Evolutionary conservation across 305 asterid species (phyloP).

Genomic region (Stenogyne calaminthoides): DNA sequence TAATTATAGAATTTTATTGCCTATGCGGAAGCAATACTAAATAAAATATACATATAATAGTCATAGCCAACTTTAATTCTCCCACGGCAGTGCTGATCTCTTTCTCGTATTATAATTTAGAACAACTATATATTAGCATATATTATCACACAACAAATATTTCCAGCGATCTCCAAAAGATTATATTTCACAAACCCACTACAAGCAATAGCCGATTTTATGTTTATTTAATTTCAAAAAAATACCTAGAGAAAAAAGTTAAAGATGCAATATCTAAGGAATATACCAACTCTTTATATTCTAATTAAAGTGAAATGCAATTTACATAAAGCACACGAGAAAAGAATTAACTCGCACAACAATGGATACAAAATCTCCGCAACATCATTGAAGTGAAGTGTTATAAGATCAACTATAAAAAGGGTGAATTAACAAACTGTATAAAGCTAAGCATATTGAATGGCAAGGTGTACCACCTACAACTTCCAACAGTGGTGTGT

Average conservation of each 20-base stretch:
- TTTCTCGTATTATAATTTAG: background rate
- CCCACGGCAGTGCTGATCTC: background rate
- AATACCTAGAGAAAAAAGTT: no score
- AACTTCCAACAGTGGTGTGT: background rate
- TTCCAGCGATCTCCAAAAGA: background rate
- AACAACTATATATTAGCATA: slow-evolving; percentile 1
- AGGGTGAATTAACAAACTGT: background rate
- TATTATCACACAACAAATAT: background rate
- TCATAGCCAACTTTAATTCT: background rate
- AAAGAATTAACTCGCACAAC: background rate
- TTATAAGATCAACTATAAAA: background rate
- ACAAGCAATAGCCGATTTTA: background rate
- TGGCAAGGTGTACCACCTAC: background rate
- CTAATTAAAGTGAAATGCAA: slow-evolving; percentile 6
- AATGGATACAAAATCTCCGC: slow-evolving; percentile 2
- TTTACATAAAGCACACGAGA: background rate
- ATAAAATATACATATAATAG: background rate
- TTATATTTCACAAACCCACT: background rate
- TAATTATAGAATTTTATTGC: slow-evolving; percentile 15
- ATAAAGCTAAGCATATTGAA: background rate
- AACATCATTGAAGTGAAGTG: slow-evolving; percentile 3
- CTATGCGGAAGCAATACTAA: slow-evolving; percentile 17
- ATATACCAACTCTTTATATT: background rate
- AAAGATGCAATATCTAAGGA: slow-evolving; percentile 8
- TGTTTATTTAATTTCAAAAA: background rate